These are phyloP conservation scores for Podospora bellae-mahoneyi DNA, from an alignment of 495 filamentous ascomycete species.

Conservation along the genomic window DNA sequence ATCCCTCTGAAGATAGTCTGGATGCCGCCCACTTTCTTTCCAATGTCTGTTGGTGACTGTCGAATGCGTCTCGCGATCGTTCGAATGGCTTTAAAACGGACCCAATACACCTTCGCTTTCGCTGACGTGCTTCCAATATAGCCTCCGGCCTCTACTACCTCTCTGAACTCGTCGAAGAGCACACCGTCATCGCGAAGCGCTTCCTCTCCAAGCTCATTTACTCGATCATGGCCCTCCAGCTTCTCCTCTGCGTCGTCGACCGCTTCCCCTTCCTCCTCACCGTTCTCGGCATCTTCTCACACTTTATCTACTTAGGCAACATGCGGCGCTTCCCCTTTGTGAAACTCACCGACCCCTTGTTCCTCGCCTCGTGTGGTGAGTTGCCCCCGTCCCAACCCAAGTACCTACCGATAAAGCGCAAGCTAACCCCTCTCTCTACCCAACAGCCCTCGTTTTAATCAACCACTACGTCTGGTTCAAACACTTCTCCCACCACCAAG, in stretches of 20 bases:
- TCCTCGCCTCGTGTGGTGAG: slow-evolving; percentile 75
- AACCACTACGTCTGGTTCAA: slow-evolving; percentile 98
- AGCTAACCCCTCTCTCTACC: not conserved
- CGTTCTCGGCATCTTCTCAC: slow-evolving; percentile 71
- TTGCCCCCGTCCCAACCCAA: slow-evolving; percentile 13
- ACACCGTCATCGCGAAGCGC: slow-evolving; percentile 86
- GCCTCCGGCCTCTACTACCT: slow-evolving; percentile 97
- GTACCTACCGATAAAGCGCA: not conserved
- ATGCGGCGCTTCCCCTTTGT: slow-evolving; percentile 84
- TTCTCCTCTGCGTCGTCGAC: slow-evolving; percentile 75
- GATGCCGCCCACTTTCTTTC: not conserved
- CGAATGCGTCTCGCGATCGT: not conserved
- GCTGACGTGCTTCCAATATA: slow-evolving; percentile 31
- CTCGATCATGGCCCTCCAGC: slow-evolving; percentile 68
- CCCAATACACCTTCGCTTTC: not conserved
- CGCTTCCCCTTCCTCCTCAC: slow-evolving; percentile 74
- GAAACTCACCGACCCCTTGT: slow-evolving; percentile 82
- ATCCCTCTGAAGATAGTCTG: no score
- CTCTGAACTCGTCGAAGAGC: slow-evolving; percentile 95
- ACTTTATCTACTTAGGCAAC: slow-evolving; percentile 86
- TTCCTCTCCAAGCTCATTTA: slow-evolving; percentile 84
- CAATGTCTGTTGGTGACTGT: not conserved
- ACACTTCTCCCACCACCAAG: slow-evolving; percentile 71
- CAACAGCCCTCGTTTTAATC: slow-evolving; percentile 68
- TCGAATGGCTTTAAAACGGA: not conserved